Evolutionary conservation across 1,139 yeast genomes (phyloP), one percentile per base, ranked within the genome.

Genomic region (Zygoascus meyerae): DNA sequence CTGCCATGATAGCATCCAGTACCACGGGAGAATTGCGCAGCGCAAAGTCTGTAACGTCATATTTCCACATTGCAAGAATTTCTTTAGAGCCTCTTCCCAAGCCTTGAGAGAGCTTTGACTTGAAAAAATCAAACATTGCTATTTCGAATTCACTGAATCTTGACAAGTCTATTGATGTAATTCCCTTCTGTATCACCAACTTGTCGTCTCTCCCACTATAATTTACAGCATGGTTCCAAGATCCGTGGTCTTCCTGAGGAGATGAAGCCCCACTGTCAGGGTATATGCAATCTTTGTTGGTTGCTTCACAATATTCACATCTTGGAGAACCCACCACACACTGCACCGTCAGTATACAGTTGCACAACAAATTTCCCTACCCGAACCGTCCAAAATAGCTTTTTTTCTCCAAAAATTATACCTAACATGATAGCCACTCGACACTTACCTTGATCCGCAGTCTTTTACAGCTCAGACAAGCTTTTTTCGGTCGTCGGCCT

Each of bases 391-490:
- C n/a, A 34, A 34, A 16, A 15, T 8, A 28, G 8, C 14, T 28
- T 12, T 17, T 33, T 21, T 31, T 7, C 28, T 2, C 2, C 33
- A 8, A 18, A 12, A 14, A 9, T 6, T 11, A 21, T 10, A 8
- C 14, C 7, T 3, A 10, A 39, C 9, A 8, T 28, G 3, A 33
- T n/a, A n/a, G n/a, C 16, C 12, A 17, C 5, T 6, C 2, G 3
- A 7, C 17, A 44, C 52, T 39, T 14, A 51, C 53, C 47, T 48
- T 49, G 21, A 51, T 51, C 33, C 51, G 44, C 16, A 51, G 44
- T 21, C 40, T 49, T 40, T 48, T 49, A 38, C 54, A 51, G 14
- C 52, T 49, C n/a, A 34, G 28, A 36, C 53, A 50, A 3, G 51
- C 53, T 12, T 33, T 34, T 12, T 51, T 34, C 6, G 53, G 48